Base-by-base conservation (phyloP, 1,284 basidiomycete species). In the Fistulina hepatica region DNA sequence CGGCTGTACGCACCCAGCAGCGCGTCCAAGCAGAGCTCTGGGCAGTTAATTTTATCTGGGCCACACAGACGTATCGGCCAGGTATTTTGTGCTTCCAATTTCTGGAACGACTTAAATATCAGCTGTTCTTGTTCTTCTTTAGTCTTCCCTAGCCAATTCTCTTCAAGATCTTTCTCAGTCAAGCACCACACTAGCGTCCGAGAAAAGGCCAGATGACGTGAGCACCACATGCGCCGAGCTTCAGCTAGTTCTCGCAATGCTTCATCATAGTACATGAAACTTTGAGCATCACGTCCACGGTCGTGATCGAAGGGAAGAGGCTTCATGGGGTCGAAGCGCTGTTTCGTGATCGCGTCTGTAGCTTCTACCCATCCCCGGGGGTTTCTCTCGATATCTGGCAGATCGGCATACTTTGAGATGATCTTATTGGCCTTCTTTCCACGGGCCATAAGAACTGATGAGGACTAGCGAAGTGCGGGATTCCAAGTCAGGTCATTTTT, bases 361-460 rank as follows among this genome's bases (percentile, higher is more conserved):
- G 34, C 54, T 36, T 40, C 55, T 33, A 22, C 53, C 51, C 36
- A 65, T 55, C 49, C 67, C 57, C 57, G 10, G n/a, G 34, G 40
- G 21, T 37, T 24, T 15, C 32, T 42, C 26, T 31, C 28, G 69
- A 57, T 50, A 66, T 71, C 24, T 5, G 43, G 43, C 8, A 39
- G 32, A 21, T 10, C 19, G n/a, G n/a, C n/a, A n/a, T n/a, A n/a
- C n/a, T n/a, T n/a, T n/a, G n/a, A n/a, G n/a, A n/a, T n/a, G n/a
- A n/a, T n/a, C n/a, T n/a, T n/a, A n/a, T n/a, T n/a, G n/a, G n/a
- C n/a, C n/a, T n/a, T n/a, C n/a, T n/a, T n/a, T n/a, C n/a, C n/a
- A n/a, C n/a, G n/a, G n/a, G n/a, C n/a, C n/a, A n/a, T n/a, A n/a
- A n/a, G n/a, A n/a, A n/a, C n/a, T n/a, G n/a, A n/a, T n/a, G n/a